Evolutionary conservation across 2,329 filamentous ascomycete species (phyloP).

Genomic region (Colletotrichum tropicale): DNA sequence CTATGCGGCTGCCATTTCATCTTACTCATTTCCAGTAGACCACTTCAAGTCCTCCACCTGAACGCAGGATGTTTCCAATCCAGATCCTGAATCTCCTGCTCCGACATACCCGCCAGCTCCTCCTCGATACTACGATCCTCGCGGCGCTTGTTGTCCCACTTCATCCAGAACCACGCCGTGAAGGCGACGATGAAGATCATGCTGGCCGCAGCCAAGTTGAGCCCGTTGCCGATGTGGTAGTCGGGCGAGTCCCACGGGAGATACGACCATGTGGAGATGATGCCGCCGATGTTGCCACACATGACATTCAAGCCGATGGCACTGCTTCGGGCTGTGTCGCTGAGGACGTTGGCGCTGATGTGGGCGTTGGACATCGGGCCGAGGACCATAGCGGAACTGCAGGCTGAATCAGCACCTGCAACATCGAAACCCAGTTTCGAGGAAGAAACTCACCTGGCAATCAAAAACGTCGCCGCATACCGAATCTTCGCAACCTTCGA

Average conservation of each 20-base stretch:
- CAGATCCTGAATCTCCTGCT: constrained; percentile 60
- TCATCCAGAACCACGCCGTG: constrained; percentile 63
- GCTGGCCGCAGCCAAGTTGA: constrained; percentile 66
- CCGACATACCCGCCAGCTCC: constrained; percentile 60
- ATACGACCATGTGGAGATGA: constrained; percentile 71
- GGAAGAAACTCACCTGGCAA: constrained; percentile 45
- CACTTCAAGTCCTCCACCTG: constrained; percentile 53
- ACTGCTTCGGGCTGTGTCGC: constrained; percentile 70
- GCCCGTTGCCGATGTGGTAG: constrained; percentile 73
- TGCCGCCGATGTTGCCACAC: constrained; percentile 74
- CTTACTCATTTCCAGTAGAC: no score
- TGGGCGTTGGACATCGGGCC: constrained; percentile 72
- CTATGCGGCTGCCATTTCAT: no score
- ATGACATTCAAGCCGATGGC: constrained; percentile 72
- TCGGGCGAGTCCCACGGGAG: constrained; percentile 66
- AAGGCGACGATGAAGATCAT: constrained; percentile 55
- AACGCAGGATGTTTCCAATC: constrained; percentile 74
- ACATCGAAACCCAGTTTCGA: fast-evolving
- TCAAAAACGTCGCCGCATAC: constrained; percentile 74
- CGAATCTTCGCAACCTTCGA: constrained; percentile 54
- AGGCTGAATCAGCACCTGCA: neutral
- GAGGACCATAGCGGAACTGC: constrained; percentile 63
- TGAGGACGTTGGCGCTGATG: constrained; percentile 72
- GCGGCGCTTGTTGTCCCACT: constrained; percentile 62
- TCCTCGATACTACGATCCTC: constrained; percentile 58